Conservation (phyloP, 139 green algal genomes). For the Astrephomene gubernaculifera region DNA sequence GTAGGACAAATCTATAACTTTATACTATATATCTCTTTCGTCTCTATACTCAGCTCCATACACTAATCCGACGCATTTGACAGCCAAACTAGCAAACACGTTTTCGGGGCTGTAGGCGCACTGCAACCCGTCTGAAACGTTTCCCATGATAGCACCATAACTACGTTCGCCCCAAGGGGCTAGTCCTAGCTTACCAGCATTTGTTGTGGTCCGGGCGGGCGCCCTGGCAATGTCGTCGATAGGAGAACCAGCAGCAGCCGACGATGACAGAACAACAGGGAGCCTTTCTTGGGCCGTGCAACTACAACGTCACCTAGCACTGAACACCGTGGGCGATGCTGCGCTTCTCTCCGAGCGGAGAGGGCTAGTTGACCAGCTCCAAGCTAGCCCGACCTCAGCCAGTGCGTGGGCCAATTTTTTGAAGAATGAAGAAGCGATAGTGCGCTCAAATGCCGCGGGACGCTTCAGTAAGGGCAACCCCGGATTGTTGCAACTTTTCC, state of each 20-base stretch:
- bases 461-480: background rate
- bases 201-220: too few relatives aligned
- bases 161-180: too few relatives aligned
- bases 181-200: too few relatives aligned
- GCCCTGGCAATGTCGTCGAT: background rate
- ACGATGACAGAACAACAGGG: conserved; percentile 50
- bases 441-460: background rate
- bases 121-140: too few relatives aligned
- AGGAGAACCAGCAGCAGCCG: background rate
- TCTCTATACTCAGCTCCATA: too few relatives aligned
- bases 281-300: conserved; percentile 45
- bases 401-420: conserved; percentile 73
- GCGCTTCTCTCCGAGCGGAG: conserved; percentile 21
- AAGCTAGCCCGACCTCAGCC: conserved; percentile 51
- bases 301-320: conserved; percentile 44
- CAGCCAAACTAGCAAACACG: too few relatives aligned
- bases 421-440: conserved; percentile 58
- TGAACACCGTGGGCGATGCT: background rate
- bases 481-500: conserved; percentile 68
- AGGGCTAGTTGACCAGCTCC: conserved; percentile 52
- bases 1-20: too few relatives aligned
- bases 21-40: too few relatives aligned
- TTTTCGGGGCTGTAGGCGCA: too few relatives aligned
- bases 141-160: too few relatives aligned
- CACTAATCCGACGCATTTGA: too few relatives aligned